Base-by-base conservation (phyloP, 768 basidiomycete species). In the Lentinula lateritia region DNA sequence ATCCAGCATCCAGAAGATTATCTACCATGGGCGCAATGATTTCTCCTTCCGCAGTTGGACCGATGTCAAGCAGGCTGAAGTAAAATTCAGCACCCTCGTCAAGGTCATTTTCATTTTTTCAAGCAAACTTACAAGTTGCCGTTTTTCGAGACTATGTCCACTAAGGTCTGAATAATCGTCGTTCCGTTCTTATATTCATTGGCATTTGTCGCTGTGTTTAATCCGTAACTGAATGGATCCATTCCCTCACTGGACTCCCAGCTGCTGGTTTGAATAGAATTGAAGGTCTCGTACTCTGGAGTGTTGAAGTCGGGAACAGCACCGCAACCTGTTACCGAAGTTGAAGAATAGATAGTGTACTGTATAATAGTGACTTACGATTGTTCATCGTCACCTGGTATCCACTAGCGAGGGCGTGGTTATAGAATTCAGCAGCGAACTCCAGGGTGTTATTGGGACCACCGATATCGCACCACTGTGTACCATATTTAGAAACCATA, bases 221-320 rank as follows among this genome's bases (percentile, higher is more conserved):
- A 68, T 0, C 84, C 84, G 56, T 80, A 85, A 59, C 78, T 81
- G 54, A 66, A 75, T 0, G 83, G 82, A 64, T 83, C 82, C 75
- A 86, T 79, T 32, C 83, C 85, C 63, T 84, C 86, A 38, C 71
- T 82, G 10, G 78, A 83, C 66, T 87, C 85, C 86, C 85, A 87
- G 38, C 72, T 76, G 23, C 70, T 69, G 0, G 78, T 74, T 32
- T 82, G 80, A 23, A 80, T 74, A 5, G 79, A 74, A 15, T 76
- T 76, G 43, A 82, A 84, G 0, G 72, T 70, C 1, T 75, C 73
- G 60, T 84, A 84, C 63, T 86, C 85, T 0, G 85, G 83, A 0
- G 83, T 84, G 60, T 80, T 78, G 61, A 83, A 83, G 60, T 84
- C 82, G 0, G 82, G 80, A 0, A 78, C 75, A 8, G 75, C 74